Conservation (phyloP, 2,329 filamentous ascomycete species). For the Clarireedia monteithiana region DNA sequence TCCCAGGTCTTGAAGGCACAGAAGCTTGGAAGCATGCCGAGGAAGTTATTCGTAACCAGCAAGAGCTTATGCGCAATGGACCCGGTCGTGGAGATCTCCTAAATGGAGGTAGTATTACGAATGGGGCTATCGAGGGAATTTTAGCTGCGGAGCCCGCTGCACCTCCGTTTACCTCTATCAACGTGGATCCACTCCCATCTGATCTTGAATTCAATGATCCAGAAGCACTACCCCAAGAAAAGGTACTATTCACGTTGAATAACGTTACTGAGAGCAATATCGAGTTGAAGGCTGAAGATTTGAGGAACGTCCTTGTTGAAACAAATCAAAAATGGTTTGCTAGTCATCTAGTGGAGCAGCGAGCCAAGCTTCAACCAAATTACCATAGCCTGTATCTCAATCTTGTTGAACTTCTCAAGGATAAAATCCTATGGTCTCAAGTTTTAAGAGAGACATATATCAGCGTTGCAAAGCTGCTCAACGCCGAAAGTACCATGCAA, state of each 20-base stretch:
- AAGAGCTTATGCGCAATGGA: conserved; percentile 49
- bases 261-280: conserved; percentile 91
- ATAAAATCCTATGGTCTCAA: conserved; percentile 74
- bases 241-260: conserved; percentile 91
- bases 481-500: conserved; percentile 79
- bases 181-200: conserved; percentile 60
- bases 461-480: conserved; percentile 78
- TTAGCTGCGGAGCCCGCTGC: conserved; percentile 50
- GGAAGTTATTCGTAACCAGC: conserved; percentile 64
- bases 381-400: conserved; percentile 92
- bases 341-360: conserved; percentile 86
- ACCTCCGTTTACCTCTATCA: conserved; percentile 70
- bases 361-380: conserved; percentile 95
- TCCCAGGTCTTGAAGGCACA: conserved; percentile 74
- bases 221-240: conserved; percentile 77
- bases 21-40: conserved; percentile 78
- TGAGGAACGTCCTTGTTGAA: conserved; percentile 69
- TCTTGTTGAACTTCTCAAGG: conserved; percentile 73
- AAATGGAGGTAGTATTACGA: conserved; percentile 48
- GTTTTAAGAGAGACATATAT: conserved; percentile 90
- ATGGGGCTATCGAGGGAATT: conserved; percentile 63
- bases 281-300: conserved; percentile 72
- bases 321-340: conserved; percentile 96
- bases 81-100: conserved; percentile 39
- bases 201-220: conserved; percentile 71